Conservation (phyloP, 495 filamentous ascomycete species). For the Hypoxylon trugodes region DNA sequence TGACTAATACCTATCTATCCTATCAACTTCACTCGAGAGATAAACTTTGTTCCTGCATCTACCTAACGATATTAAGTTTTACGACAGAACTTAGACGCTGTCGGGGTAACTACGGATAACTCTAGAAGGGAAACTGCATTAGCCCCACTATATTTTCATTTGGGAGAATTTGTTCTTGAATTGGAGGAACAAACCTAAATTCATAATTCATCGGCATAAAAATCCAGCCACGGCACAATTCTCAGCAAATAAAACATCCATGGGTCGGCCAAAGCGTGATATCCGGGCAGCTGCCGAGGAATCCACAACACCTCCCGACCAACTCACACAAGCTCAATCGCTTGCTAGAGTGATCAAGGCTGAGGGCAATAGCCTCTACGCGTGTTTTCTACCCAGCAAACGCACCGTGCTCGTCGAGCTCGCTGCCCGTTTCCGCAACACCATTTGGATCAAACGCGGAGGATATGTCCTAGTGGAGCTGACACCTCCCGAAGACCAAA, state of each 20-base stretch:
- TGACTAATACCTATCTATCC: too few species aligned
- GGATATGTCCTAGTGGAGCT: conserved; percentile 87
- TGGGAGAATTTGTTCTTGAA: background rate
- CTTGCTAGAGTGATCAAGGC: conserved; percentile 81
- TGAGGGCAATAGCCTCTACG: conserved; percentile 88
- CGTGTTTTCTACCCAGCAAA: conserved; percentile 66
- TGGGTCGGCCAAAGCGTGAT: conserved; percentile 79
- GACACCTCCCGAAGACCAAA: conserved; percentile 64
- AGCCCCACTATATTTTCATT: conserved; percentile 4
- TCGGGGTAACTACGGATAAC: conserved; percentile 19
- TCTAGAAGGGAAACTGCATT: background rate
- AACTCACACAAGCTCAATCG: conserved; percentile 68
- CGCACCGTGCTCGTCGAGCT: conserved; percentile 78
- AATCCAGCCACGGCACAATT: background rate
- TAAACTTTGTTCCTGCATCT: too few species aligned
- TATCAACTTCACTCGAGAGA: too few species aligned
- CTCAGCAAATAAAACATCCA: conserved; percentile 39
- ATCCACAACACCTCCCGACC: conserved; percentile 75
- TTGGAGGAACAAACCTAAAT: background rate
- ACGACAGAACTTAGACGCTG: too few species aligned
- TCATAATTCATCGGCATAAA: background rate
- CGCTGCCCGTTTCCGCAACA: conserved; percentile 80
- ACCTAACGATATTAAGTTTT: too few species aligned
- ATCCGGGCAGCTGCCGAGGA: conserved; percentile 76
- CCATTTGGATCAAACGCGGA: conserved; percentile 88